Evolutionary conservation across 352 stramenopile species (phyloP).

Genomic region (Phytopythium delawarense): DNA sequence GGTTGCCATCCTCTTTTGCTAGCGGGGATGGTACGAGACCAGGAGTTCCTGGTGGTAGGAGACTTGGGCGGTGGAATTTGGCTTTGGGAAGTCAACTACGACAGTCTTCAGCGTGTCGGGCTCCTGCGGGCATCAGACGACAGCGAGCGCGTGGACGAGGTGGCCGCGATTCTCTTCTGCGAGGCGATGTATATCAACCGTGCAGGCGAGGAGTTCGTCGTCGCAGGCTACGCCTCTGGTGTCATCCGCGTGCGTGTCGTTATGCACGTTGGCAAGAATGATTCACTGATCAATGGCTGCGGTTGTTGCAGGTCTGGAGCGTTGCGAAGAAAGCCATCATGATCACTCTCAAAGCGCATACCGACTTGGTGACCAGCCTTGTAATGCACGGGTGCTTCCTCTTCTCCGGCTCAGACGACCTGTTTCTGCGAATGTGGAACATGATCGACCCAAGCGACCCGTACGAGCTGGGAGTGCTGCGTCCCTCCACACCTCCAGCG

Average conservation of each 20-base stretch:
- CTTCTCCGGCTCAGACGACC: conserved; percentile 75
- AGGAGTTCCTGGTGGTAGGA: conserved; percentile 57
- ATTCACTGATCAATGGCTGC: not conserved
- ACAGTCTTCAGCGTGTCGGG: conserved; percentile 21
- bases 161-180: conserved; percentile 51
- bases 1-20: too few species aligned
- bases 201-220: conserved; percentile 47
- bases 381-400: conserved; percentile 62
- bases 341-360: conserved; percentile 48
- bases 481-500: conserved; percentile 14
- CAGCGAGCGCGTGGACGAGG: conserved; percentile 23
- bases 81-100: conserved; percentile 49
- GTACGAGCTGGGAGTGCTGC: conserved; percentile 57
- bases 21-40: conserved; percentile 45
- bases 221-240: conserved; percentile 46
- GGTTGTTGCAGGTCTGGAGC: conserved; percentile 41
- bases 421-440: conserved; percentile 66
- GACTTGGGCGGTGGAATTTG: conserved; percentile 43
- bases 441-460: conserved; percentile 30
- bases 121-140: not conserved
- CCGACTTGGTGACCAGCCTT: conserved; percentile 47
- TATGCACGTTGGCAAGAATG: not conserved
- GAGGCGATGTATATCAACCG: conserved; percentile 36
- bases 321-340: conserved; percentile 40
- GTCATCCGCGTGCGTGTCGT: conserved; percentile 31